phyloP scores from a whole-genome alignment of 768 basidiomycete genomes.

The Naematelia encephala region DNA sequence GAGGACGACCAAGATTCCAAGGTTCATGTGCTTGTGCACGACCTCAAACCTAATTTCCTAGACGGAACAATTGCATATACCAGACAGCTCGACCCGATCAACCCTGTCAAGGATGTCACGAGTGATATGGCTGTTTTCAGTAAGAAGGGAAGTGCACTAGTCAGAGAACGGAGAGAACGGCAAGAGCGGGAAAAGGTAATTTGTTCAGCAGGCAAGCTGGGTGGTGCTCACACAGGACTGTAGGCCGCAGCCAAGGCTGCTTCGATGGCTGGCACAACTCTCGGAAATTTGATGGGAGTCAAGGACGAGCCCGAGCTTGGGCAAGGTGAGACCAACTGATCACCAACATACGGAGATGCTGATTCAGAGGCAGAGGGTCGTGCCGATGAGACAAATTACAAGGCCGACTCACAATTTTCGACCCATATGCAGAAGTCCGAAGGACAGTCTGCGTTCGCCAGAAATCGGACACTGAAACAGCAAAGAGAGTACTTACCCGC shows the following conservation, averaged over 20 bases:
- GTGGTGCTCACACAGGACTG: background rate
- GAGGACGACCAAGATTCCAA: constrained; percentile 87
- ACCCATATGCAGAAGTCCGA: constrained; percentile 71
- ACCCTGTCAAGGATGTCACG: constrained; percentile 87
- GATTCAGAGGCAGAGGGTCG: constrained; percentile 52
- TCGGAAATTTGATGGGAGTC: constrained; percentile 98
- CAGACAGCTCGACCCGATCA: constrained; percentile 93
- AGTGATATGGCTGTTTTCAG: constrained; percentile 94
- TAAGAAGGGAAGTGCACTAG: constrained; percentile 91
- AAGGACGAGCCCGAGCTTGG: constrained; percentile 91
- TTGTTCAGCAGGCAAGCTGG: background rate
- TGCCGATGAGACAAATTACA: constrained; percentile 59
- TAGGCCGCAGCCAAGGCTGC: constrained; percentile 93
- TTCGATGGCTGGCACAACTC: constrained; percentile 78
- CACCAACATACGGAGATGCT: constrained; percentile 6
- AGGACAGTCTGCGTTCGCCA: constrained; percentile 76
- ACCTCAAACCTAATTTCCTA: constrained; percentile 94
- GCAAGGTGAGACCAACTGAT: constrained; percentile 63
- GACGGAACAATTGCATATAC: constrained; percentile 96
- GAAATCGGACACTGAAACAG: constrained; percentile 78
- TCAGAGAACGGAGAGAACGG: constrained; percentile 93
- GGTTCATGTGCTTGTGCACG: constrained; percentile 95
- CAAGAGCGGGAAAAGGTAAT: constrained; percentile 68
- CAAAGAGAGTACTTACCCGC: constrained; percentile 96
- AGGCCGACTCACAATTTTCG: constrained; percentile 96